Evolutionary conservation across 495 filamentous ascomycete species (phyloP), one percentile per base, ranked within the genome.

Genomic region (Tuber indicum): DNA sequence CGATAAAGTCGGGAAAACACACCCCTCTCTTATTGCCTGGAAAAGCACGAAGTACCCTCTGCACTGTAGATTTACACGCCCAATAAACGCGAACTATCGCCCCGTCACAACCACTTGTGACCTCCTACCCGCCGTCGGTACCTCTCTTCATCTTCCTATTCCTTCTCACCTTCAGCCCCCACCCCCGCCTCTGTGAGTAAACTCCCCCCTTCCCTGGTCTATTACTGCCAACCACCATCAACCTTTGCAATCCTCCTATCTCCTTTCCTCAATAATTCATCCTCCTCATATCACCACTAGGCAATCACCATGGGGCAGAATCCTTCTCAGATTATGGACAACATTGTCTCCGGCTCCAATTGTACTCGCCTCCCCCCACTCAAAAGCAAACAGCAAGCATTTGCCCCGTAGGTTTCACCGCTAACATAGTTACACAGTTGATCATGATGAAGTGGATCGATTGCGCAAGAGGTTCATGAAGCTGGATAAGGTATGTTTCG

Each of bases 391-490:
- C n/a, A 32, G n/a, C 12, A 62, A 32, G 26, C 3, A 58, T 66
- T 36, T 66, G 26, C 58, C 42, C 72, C 72, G n/a, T 46, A n/a
- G 44, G 73, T 78, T 43, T 77, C 44, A 44, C 69, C 52, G 74
- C 78, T 82, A 41, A 74, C 49, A 26, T 5, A 45, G 52, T 66
- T 78, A 58, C 71, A 78, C 82, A 99, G 96, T 99, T 87, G 92
- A 99, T 86, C 90, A 92, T 81, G 96, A 98, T 81, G 96, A 99
- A 84, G 94, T 99, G 43, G 96, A 98, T 82, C 88, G 96, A 77
- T 87, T 99, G 78, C 90, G 93, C 79, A 99, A 98, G 86, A 89
- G 95, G 75, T 99, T 99, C 83, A 98, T 98, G 95, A 99, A 99
- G 85, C 88, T 99, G 70, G 96, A 99, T 85, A 99, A 97, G 89